A percentile compares a stretch with the other conserved stretches of the same genome.
Evolutionary conservation across 352 stramenopile species (phyloP).

Genomic region (Pythium chondricola): DNA sequence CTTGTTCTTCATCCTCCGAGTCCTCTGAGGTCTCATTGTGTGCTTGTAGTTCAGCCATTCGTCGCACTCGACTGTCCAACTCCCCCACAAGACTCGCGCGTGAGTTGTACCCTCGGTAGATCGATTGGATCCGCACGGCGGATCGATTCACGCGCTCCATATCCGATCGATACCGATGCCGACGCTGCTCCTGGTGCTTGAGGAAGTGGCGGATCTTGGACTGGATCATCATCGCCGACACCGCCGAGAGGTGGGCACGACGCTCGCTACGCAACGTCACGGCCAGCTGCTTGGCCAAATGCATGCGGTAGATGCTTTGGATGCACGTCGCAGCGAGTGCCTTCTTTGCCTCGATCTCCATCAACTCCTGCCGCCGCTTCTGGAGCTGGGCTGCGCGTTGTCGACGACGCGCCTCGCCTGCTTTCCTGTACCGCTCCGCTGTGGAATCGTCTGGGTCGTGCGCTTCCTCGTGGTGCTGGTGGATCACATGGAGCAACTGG

Average conservation of each 20-base stretch:
- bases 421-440: conserved; percentile 35
- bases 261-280: conserved; percentile 31
- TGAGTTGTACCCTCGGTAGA: conserved; percentile 60
- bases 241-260: conserved; percentile 43
- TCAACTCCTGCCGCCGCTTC: conserved; percentile 43
- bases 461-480: conserved; percentile 29
- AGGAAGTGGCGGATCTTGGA: conserved; percentile 58
- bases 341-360: conserved; percentile 38
- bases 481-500: conserved; percentile 37
- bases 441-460: conserved; percentile 4
- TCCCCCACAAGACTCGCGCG: conserved; percentile 33
- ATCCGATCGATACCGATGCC: conserved; percentile 38
- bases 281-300: conserved; percentile 29
- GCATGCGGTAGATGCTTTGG: conserved; percentile 40
- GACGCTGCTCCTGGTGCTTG: conserved; percentile 31
- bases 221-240: conserved; percentile 63
- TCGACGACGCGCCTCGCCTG: conserved; percentile 43
- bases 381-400: conserved; percentile 48
- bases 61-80: conserved; percentile 29
- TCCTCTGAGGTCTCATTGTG: conserved; percentile 8
- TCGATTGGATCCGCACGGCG: conserved; percentile 56
- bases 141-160: conserved; percentile 58
- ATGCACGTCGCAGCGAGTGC: conserved; percentile 34
- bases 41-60: background rate
- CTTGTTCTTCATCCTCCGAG: conserved; percentile 12